phyloP scores from a whole-genome alignment of 1,284 basidiomycete genomes.

The Ceratobasidium papillatum region DNA sequence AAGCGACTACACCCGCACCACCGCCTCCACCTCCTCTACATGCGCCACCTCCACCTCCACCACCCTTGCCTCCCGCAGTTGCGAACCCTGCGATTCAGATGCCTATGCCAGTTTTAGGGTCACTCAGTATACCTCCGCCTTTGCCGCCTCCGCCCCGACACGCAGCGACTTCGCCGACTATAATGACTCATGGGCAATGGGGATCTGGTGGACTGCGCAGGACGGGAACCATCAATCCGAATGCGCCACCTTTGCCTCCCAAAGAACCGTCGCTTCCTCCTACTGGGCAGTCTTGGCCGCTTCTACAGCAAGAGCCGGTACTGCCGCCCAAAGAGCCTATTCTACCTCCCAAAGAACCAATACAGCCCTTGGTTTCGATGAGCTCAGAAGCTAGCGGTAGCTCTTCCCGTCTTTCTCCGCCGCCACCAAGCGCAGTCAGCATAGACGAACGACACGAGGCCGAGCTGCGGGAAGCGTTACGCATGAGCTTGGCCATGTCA shows the following conservation, averaged over 20 bases:
- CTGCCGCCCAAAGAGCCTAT: conserved; percentile 3
- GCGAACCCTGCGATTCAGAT: conserved; percentile 29
- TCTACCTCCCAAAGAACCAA: conserved; percentile 9
- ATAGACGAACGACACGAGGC: neutral
- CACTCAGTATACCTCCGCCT: neutral
- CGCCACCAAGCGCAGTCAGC: too few species aligned
- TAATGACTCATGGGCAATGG: conserved; percentile 15
- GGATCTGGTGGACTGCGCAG: conserved; percentile 1
- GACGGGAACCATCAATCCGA: neutral
- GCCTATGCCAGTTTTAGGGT: neutral
- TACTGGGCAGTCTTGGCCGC: neutral
- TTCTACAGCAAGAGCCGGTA: neutral
- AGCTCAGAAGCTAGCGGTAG: neutral
- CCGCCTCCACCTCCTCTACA: neutral
- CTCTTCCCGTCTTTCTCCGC: conserved; percentile 3
- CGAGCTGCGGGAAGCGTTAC: conserved; percentile 19
- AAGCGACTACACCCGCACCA: neutral
- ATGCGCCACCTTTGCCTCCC: conserved; percentile 18
- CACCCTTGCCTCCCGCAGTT: conserved; percentile 19
- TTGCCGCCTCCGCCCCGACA: neutral
- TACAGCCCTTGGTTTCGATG: neutral
- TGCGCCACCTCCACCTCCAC: too few species aligned
- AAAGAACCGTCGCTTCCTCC: conserved; percentile 2
- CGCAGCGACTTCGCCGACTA: conserved; percentile 15
- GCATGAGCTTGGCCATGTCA: conserved; percentile 2